A percentile compares a stretch with the other conserved stretches of the same genome.
These are phyloP conservation scores for Schoenoplectus triqueter DNA, from an alignment of 202 grass and related monocot species.

Conservation along the genomic window DNA sequence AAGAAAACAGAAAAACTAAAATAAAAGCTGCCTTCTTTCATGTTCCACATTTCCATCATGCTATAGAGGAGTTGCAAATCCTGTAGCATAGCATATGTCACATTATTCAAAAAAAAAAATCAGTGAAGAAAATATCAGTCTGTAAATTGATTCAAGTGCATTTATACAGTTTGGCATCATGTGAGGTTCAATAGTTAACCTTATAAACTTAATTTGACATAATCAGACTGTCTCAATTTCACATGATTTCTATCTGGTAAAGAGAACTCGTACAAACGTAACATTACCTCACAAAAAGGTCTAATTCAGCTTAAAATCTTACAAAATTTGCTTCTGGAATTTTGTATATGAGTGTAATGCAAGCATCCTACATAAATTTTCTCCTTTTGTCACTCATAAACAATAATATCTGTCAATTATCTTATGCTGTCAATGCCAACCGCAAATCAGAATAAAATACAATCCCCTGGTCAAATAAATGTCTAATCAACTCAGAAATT, in stretches of 20 bases:
- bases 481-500: background rate
- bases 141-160: background rate
- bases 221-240: background rate
- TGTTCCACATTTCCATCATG: conserved; percentile 38
- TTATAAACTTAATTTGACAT: conserved; percentile 6
- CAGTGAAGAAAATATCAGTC: background rate
- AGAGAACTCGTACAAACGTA: background rate
- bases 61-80: conserved; percentile 80
- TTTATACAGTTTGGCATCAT: background rate
- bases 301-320: no score
- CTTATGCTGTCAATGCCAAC: background rate
- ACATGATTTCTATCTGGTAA: conserved; percentile 10
- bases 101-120: conserved; percentile 7
- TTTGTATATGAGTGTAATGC: background rate
- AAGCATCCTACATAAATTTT: background rate
- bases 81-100: conserved; percentile 40
- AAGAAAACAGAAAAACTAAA: conserved; percentile 8
- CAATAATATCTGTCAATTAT: background rate
- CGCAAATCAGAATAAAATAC: background rate
- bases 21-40: conserved; percentile 5
- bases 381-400: background rate
- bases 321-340: background rate
- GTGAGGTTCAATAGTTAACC: background rate
- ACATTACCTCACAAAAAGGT: background rate
- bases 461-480: background rate